Evolutionary conservation across 768 basidiomycete genomes (phyloP), one percentile per base, ranked within the genome.

Genomic region (Xerocomellus intermedius): DNA sequence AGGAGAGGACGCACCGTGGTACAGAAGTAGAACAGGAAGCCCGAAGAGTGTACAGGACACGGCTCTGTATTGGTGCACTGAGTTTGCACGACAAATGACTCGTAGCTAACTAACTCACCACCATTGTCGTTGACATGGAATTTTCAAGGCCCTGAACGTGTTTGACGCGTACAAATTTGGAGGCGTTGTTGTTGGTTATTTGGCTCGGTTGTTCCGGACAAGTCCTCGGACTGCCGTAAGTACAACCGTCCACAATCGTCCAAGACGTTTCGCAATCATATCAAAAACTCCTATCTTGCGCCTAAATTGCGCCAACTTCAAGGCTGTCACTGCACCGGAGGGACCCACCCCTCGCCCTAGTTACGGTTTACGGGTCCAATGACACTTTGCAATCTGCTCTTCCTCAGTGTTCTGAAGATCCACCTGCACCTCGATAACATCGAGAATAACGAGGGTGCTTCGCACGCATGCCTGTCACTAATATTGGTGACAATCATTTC

Each of bases 81-180:
- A 43, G 53, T 10, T 28, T 44, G n/a, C 24, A 9, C 8, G n/a
- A 19, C 13, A n/a, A 50, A 6, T 0, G 17, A 2, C 8, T 19
- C 22, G 21, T 19, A 9, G 37, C 9, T 37, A 4, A 28, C 22
- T n/a, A 17, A 61, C 69, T 66, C 51, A 70, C 69, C 46, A 57
- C 58, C 69, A 72, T 68, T 4, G 52, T 56, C 35, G 57, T 61
- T 58, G 44, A 46, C 52, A 55, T 63, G 38, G 48, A 54, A 51
- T 47, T 59, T 56, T 50, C 24, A 24, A 48, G 19, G 37, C 30
- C 8, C 32, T 32, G 41, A 22, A 39, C 41, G 47, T 19, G 48
- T 51, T 51, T 42, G 46, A 60, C 50, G 37, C 39, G 54, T 52
- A 52, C 64, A 57, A 56, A 63, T 63, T 60, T 47, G 63, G 60